Base-by-base conservation (phyloP, 768 basidiomycete species). In the Suillus spraguei region DNA sequence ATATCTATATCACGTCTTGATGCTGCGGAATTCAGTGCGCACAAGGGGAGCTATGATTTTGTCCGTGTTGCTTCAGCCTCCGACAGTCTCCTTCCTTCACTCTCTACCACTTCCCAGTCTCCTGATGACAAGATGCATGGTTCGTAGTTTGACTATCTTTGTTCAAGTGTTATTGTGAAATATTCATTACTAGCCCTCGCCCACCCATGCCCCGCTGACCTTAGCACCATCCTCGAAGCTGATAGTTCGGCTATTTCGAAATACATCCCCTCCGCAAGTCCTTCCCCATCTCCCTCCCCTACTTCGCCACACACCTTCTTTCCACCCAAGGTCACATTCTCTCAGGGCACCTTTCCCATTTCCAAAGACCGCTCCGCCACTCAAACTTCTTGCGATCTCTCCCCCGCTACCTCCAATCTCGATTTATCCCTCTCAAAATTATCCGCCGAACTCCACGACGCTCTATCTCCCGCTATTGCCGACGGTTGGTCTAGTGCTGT, bases 191-290 rank as follows among this genome's bases (percentile, higher is more conserved):
- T 64, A 22, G 69, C 78, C 7, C 76, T 83, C 59, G 77, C 77
- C 13, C 76, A 82, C 5, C 77, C 79, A 2, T 53, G 69, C 39
- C 68, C 70, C 16, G 81, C 82, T 4, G 90, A 92, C 64, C 78
- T 92, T 42, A 91, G 90, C 9, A 91, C 88, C 13, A 92, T 92
- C 63, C 79, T 91, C 11, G 90, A 92, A 72, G 86, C 88, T 4
- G 90, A 92, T 66, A 88, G 82, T 28, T 92, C 90, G 35, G 87
- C 87, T 11, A 80, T 89, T 24, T 83, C 83, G 1, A 87, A 81
- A 67, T 78, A 84, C 64, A 66, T 85, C 39, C 83, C 83, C 0
- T 72, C 38, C 16, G 9, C 55, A 16, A 58, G 55, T 24, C 55
- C 55, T 6, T 71, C 33, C 66, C 49, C 49, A 17, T 75, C 35